A percentile compares a stretch with the other conserved stretches of the same genome.
Evolutionary conservation across 495 filamentous ascomycete species (phyloP).

Genomic region (Trichoderma orchidacearum): DNA sequence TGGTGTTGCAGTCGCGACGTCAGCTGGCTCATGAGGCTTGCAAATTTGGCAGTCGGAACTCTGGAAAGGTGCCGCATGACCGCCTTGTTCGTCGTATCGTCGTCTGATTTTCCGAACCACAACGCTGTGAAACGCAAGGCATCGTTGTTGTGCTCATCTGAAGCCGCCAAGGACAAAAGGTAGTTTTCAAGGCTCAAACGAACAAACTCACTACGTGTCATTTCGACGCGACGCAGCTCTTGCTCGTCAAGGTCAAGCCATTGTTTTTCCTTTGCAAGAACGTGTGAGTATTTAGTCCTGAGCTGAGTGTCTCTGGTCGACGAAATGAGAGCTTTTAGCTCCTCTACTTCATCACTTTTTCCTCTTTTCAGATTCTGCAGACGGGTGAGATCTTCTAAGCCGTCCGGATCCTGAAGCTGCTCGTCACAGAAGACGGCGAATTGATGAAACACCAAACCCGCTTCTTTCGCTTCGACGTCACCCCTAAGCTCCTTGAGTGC

Average conservation of each 20-base stretch:
- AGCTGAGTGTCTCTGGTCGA: slow-evolving; percentile 21
- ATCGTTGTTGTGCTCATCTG: slow-evolving; percentile 78
- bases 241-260: slow-evolving; percentile 84
- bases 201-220: slow-evolving; percentile 66
- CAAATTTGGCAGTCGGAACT: slow-evolving; percentile 87
- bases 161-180: slow-evolving; percentile 67
- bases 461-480: slow-evolving; percentile 53
- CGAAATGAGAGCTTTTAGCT: slow-evolving; percentile 43
- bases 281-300: slow-evolving; percentile 20
- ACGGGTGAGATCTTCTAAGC: slow-evolving; percentile 71
- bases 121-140: slow-evolving; percentile 87
- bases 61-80: slow-evolving; percentile 52
- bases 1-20: slow-evolving; percentile 74
- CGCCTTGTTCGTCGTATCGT: slow-evolving; percentile 57
- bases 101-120: slow-evolving; percentile 75
- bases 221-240: slow-evolving; percentile 65
- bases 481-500: slow-evolving; percentile 70
- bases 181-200: slow-evolving; percentile 90
- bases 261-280: slow-evolving; percentile 52
- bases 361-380: slow-evolving; percentile 65
- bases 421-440: slow-evolving; percentile 93
- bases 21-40: slow-evolving; percentile 85
- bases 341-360: slow-evolving; percentile 63
- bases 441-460: slow-evolving; percentile 82
- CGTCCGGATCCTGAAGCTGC: slow-evolving; percentile 73